A percentile compares a stretch with the other conserved stretches of the same genome.
Conservation (phyloP, 2,329 filamentous ascomycete genomes). For the Paracamarosporium sp. region DNA sequence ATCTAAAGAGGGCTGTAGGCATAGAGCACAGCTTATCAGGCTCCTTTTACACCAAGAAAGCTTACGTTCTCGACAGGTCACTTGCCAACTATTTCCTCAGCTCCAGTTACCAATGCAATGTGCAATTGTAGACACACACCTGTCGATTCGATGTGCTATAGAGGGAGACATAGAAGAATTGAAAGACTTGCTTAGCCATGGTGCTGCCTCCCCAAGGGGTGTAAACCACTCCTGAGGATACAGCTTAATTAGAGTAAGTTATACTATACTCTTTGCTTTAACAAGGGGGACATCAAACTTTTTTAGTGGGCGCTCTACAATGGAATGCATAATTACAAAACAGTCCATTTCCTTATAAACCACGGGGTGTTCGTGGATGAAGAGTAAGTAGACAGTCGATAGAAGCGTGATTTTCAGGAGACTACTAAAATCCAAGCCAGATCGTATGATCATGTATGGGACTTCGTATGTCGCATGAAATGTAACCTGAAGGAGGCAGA, state of each 20-base stretch:
- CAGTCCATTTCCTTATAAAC: background rate
- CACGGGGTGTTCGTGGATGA: background rate
- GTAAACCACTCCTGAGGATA: background rate
- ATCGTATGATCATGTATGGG: background rate
- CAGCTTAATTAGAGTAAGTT: background rate
- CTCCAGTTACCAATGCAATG: background rate
- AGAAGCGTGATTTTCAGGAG: background rate
- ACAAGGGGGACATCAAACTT: background rate
- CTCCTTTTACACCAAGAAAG: no score
- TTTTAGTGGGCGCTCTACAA: background rate
- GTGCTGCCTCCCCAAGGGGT: background rate
- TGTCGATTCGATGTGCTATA: background rate
- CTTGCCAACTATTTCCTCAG: background rate
- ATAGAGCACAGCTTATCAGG: no score
- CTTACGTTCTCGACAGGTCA: no score
- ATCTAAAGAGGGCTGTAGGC: no score
- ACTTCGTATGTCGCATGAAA: background rate
- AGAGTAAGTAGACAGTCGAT: background rate
- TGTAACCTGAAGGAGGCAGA: background rate
- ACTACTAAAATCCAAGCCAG: background rate
- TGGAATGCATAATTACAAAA: background rate
- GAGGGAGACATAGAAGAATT: background rate
- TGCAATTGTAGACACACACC: background rate
- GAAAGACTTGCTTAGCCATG: background rate
- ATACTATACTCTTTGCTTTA: background rate